phyloP scores from a whole-genome alignment of 2,329 filamentous ascomycete species.

The Drechmeria coniospora region DNA sequence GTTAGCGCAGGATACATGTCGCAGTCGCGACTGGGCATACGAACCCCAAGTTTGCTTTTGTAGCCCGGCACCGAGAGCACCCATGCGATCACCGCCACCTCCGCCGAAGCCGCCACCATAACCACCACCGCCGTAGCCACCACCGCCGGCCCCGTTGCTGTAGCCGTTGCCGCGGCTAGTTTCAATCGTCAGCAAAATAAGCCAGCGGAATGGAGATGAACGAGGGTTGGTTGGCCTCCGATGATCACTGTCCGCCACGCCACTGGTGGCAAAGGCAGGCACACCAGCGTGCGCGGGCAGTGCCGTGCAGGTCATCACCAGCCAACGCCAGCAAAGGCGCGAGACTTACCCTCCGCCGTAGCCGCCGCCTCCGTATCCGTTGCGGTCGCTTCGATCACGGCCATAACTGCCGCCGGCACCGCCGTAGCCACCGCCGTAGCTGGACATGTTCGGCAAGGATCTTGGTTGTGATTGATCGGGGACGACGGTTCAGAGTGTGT shows the following conservation, averaged over 20 bases:
- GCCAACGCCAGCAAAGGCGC: not conserved
- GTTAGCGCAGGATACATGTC: conserved; percentile 9
- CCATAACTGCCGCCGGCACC: conserved; percentile 20
- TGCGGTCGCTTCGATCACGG: conserved; percentile 28
- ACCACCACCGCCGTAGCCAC: conserved; percentile 20
- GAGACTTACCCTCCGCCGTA: conserved; percentile 23
- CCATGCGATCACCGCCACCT: conserved; percentile 85
- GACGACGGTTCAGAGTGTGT: conserved; percentile 2
- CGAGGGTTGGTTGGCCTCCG: not conserved
- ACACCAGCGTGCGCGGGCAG: too few species aligned
- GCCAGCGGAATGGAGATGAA: conserved; percentile 3
- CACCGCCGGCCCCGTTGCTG: conserved; percentile 20
- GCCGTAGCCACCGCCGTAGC: conserved; percentile 22
- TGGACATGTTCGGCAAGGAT: conserved; percentile 27
- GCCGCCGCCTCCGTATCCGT: conserved; percentile 19
- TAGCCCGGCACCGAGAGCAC: conserved; percentile 70
- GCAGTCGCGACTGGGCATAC: conserved; percentile 17
- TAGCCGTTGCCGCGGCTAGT: conserved; percentile 27
- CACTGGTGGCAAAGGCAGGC: too few species aligned
- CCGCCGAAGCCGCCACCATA: conserved; percentile 27
- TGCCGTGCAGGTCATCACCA: not conserved
- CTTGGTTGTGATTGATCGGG: conserved; percentile 2
- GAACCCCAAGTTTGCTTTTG: conserved; percentile 82
- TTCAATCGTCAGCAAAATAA: conserved; percentile 18
- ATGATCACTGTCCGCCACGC: not conserved